phyloP scores from a whole-genome alignment of 768 basidiomycete species.

The Piloderma croceum region DNA sequence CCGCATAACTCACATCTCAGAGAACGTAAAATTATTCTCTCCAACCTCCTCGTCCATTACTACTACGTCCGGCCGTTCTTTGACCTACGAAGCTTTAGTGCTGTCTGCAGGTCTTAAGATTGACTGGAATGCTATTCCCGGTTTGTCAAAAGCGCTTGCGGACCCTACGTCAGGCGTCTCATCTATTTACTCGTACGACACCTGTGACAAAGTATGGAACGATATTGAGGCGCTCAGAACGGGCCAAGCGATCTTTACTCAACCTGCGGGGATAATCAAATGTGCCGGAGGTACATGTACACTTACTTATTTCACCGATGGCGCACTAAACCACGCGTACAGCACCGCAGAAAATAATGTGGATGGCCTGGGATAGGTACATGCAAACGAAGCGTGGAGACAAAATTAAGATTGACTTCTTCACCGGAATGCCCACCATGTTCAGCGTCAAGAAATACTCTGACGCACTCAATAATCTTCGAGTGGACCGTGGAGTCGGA shows the following conservation, averaged over 20 bases:
- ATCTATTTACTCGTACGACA: constrained; percentile 86
- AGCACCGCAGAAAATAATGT: constrained; percentile 93
- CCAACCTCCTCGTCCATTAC: constrained; percentile 71
- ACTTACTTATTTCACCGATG: too few species aligned
- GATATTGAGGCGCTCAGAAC: constrained; percentile 70
- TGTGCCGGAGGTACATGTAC: constrained; percentile 83
- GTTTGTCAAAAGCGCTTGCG: constrained; percentile 70
- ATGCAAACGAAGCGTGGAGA: constrained; percentile 52
- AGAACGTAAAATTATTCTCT: constrained; percentile 68
- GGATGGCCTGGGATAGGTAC: constrained; percentile 91
- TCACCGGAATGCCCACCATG: constrained; percentile 92
- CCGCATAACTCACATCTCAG: constrained; percentile 64
- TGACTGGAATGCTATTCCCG: constrained; percentile 73
- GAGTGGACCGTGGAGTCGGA: constrained; percentile 74
- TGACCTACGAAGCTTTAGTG: constrained; percentile 81
- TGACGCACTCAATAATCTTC: constrained; percentile 73
- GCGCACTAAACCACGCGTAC: constrained; percentile 4
- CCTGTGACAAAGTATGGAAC: constrained; percentile 84
- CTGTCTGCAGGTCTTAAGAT: constrained; percentile 86
- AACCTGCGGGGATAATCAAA: constrained; percentile 89
- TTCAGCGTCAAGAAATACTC: constrained; percentile 96
- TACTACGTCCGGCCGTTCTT: constrained; percentile 60
- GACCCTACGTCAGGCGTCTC: constrained; percentile 78
- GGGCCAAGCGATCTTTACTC: constrained; percentile 91
- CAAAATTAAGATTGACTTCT: constrained; percentile 67